Evolutionary conservation across 2,329 filamentous ascomycete species (phyloP), one percentile per base, ranked within the genome.

Genomic region (Ascochyta clinopodiicola): DNA sequence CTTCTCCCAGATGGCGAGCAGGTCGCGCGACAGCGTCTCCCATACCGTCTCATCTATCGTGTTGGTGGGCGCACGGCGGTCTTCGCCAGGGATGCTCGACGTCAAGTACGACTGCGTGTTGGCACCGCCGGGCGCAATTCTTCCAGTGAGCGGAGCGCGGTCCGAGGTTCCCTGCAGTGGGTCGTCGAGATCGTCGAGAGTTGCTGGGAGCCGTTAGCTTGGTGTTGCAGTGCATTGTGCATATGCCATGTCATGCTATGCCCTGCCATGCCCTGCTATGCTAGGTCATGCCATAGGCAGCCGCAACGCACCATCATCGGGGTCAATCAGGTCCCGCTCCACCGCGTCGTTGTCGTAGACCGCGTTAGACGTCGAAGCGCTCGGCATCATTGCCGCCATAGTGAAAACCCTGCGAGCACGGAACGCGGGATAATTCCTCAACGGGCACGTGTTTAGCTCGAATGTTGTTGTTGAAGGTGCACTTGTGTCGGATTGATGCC

Each of bases 21-120:
- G 80, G 76, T 99, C 95, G 64, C 95, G 89, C 47, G 90, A 91
- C 57, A 99, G 82, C n/a, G 95, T 99, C 38, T 94, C 91, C 95
- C 95, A 99, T 36, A 99, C 95, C 1, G 88, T 88, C 79, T 99
- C 95, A 77, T 99, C 95, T 75, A 99, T 96, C 40, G 95, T 99
- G 79, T 96, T 96, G 63, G 89, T 87, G 7, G 92, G 86, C 15
- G 95, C 93, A 61, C 89, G 86, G 50, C 95, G 90, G 80, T 99
- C 95, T 77, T 98, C 94, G 64, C 95, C 95, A 2, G 89, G 89
- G 71, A 99, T 96, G 55, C 88, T 87, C 21, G 91, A 95, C 24
- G 92, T 96, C 66, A 97, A 84, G 76, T 94, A 96, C 70, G 83
- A 87, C 74, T 94, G 87, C 68, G 92, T 88, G 55, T 91, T 82